Conservation (phyloP, 345 rosid species). For the Gynandropsis gynandra region DNA sequence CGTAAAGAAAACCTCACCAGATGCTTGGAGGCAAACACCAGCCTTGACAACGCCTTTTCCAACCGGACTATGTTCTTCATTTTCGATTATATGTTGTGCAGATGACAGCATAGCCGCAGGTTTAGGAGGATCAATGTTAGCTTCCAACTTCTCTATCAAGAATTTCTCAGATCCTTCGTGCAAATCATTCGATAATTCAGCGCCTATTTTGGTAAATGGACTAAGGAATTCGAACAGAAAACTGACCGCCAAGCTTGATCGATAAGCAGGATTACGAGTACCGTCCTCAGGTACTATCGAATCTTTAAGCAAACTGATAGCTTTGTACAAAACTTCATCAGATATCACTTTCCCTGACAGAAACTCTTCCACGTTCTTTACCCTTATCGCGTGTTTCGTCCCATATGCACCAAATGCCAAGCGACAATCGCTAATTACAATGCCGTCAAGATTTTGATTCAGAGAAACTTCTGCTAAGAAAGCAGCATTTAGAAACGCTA, state of each 20-base stretch:
- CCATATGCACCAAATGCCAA: slow-evolving; percentile 86
- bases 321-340: slow-evolving; percentile 40
- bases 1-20: slow-evolving; percentile 45
- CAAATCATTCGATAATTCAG: slow-evolving; percentile 14
- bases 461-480: slow-evolving; percentile 58
- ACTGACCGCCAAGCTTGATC: slow-evolving; percentile 66
- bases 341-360: slow-evolving; percentile 49
- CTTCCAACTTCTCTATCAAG: slow-evolving; percentile 8
- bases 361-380: slow-evolving; percentile 50
- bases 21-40: slow-evolving; percentile 76
- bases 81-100: slow-evolving; percentile 43
- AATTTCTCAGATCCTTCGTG: slow-evolving; percentile 13
- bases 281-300: slow-evolving; percentile 49
- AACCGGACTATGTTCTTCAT: slow-evolving; percentile 49
- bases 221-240: slow-evolving; percentile 57
- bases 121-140: slow-evolving; percentile 15
- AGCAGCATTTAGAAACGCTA: slow-evolving; percentile 76
- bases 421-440: slow-evolving; percentile 36
- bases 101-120: slow-evolving; percentile 38
- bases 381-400: slow-evolving; percentile 59
- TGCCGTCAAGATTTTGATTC: slow-evolving; percentile 24
- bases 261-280: slow-evolving; percentile 41
- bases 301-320: slow-evolving; percentile 39
- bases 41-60: slow-evolving; percentile 53
- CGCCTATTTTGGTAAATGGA: slow-evolving; percentile 23